Evolutionary conservation across 2,329 filamentous ascomycete species (phyloP).

Genomic region (Pyrenophora tritici-repentis): DNA sequence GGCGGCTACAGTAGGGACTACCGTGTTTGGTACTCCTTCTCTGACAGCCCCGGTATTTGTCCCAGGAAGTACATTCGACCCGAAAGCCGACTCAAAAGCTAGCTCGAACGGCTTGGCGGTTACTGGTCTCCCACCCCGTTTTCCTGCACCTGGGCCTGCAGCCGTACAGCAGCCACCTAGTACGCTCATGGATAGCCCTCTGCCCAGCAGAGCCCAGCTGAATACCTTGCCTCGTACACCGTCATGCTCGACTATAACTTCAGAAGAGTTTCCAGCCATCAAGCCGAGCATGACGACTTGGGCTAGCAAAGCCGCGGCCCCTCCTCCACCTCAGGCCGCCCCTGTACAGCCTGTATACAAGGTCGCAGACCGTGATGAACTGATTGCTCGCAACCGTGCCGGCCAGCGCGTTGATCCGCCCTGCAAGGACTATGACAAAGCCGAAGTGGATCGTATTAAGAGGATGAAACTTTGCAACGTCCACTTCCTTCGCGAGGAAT

Average conservation of each 20-base stretch:
- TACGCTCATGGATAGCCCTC: constrained; percentile 26
- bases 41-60: constrained; percentile 1
- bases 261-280: constrained; percentile 18
- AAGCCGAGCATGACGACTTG: constrained; percentile 26
- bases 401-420: constrained; percentile 64
- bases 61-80: background rate
- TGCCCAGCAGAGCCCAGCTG: constrained; percentile 12
- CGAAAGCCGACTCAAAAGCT: background rate
- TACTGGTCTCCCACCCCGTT: constrained; percentile 31
- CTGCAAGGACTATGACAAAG: constrained; percentile 56
- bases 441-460: constrained; percentile 64
- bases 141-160: constrained; percentile 28
- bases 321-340: constrained; percentile 45
- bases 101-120: constrained; percentile 19
- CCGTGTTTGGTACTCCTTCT: background rate
- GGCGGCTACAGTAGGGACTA: background rate
- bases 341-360: constrained; percentile 24
- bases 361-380: constrained; percentile 36
- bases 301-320: constrained; percentile 43
- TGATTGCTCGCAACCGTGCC: constrained; percentile 61
- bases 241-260: constrained; percentile 37
- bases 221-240: constrained; percentile 30
- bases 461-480: constrained; percentile 68
- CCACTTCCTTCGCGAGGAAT: constrained; percentile 63
- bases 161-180: constrained; percentile 5